These are phyloP conservation scores for Lyophyllum decastes DNA, from an alignment of 768 basidiomycete genomes.

Conservation along the genomic window DNA sequence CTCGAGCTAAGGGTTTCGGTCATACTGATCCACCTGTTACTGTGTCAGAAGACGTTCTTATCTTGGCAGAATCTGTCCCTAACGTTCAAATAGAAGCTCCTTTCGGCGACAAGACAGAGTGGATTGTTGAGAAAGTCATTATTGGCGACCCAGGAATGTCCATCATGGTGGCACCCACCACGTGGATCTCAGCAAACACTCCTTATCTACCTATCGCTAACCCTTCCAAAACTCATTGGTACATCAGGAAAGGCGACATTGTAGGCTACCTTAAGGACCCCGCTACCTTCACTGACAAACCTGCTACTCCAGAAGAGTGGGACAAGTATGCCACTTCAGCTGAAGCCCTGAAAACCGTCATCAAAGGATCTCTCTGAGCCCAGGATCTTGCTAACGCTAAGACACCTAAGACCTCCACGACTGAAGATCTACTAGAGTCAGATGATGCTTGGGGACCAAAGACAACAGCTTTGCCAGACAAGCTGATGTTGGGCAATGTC, in stretches of 20 bases:
- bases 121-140: constrained; percentile 19
- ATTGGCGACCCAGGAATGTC: constrained; percentile 4
- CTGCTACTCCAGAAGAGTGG: neutral
- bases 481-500: neutral
- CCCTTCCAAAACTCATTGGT: neutral
- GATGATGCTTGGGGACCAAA: constrained; percentile 26
- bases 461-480: constrained; percentile 21
- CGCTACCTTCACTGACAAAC: neutral
- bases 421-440: constrained; percentile 20
- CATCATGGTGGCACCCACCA: too few species aligned
- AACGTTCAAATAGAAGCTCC: constrained; percentile 6
- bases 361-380: neutral
- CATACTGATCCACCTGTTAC: neutral
- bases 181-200: neutral
- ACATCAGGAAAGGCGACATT: neutral
- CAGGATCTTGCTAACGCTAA: neutral
- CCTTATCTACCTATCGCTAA: neutral
- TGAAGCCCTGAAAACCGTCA: constrained; percentile 6
- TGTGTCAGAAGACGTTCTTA: neutral
- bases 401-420: constrained; percentile 1
- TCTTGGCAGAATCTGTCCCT: neutral
- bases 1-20: neutral
- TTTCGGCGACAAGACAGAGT: constrained; percentile 12
- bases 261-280: neutral
- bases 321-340: neutral